Conservation (phyloP, 2,329 filamentous ascomycete species). For the Biscogniauxia marginata region DNA sequence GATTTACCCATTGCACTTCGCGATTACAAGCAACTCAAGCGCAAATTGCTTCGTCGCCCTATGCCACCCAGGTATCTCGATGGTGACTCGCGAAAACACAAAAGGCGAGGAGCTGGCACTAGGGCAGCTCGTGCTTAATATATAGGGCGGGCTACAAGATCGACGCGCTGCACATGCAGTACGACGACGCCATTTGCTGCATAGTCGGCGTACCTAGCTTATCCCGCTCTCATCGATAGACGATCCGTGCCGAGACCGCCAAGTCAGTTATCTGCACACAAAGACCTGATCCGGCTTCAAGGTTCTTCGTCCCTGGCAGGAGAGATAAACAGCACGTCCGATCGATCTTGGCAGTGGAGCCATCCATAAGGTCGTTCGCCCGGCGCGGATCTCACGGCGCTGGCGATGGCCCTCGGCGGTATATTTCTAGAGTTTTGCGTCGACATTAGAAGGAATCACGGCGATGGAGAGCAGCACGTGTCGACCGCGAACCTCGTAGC, state of each 20-base stretch:
- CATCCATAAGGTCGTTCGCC: too few relatives aligned
- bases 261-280: background rate
- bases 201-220: too few relatives aligned
- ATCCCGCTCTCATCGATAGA: background rate
- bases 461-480: background rate
- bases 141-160: background rate
- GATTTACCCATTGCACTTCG: conserved; percentile 34
- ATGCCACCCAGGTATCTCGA: background rate
- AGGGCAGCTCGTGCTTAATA: background rate
- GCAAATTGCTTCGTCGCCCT: background rate
- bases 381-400: too few relatives aligned
- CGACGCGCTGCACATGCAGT: background rate
- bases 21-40: background rate
- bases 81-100: background rate
- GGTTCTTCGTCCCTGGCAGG: too few relatives aligned
- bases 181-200: too few relatives aligned
- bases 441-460: background rate
- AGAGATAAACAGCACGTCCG: too few relatives aligned
- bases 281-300: background rate
- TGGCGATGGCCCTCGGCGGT: background rate
- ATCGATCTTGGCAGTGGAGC: background rate
- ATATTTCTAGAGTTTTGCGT: too few relatives aligned
- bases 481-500: background rate
- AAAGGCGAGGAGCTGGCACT: background rate
- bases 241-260: background rate